These are phyloP conservation scores for Endocalyx cinctus DNA, from an alignment of 2,329 filamentous ascomycete genomes.

Conservation along the genomic window DNA sequence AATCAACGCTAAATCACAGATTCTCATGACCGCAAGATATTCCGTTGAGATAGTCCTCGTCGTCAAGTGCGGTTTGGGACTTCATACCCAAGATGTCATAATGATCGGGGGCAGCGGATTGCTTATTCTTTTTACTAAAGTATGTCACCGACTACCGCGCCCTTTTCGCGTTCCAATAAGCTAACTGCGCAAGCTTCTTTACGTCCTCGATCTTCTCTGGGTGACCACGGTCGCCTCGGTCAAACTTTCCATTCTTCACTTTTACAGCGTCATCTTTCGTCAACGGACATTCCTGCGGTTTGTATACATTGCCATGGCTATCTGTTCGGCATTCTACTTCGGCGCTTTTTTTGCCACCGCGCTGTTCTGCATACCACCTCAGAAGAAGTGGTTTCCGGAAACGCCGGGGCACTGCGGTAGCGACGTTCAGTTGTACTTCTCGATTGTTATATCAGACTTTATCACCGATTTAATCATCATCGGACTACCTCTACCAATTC, in stretches of 20 bases:
- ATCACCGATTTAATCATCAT: conserved; percentile 8
- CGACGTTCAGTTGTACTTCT: conserved; percentile 3
- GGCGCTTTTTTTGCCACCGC: conserved; percentile 7
- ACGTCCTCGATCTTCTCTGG: conserved; percentile 8
- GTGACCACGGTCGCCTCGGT: conserved; percentile 7
- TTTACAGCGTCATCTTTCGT: conserved; percentile 11
- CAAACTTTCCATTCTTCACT: conserved; percentile 14
- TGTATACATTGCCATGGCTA: conserved; percentile 4
- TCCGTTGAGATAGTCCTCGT: conserved; percentile 7
- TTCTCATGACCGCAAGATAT: conserved; percentile 10
- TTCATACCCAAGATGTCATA: conserved; percentile 6
- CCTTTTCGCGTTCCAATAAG: too few species aligned
- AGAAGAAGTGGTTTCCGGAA: conserved; percentile 6
- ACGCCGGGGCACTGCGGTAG: conserved; percentile 8
- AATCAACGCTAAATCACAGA: conserved; percentile 1
- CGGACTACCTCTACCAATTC: conserved; percentile 12
- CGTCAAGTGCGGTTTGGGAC: conserved; percentile 11
- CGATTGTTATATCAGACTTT: conserved; percentile 3
- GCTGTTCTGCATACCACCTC: conserved; percentile 7
- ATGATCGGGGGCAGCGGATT: conserved; percentile 5
- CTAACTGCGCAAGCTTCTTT: too few species aligned
- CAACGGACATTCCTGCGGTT: conserved; percentile 1
- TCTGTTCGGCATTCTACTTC: conserved; percentile 6
- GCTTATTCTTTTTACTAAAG: conserved; percentile 5
- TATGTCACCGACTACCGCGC: neutral